Conservation (phyloP, 208 protist species). For the Balamuthia mandrillaris region DNA sequence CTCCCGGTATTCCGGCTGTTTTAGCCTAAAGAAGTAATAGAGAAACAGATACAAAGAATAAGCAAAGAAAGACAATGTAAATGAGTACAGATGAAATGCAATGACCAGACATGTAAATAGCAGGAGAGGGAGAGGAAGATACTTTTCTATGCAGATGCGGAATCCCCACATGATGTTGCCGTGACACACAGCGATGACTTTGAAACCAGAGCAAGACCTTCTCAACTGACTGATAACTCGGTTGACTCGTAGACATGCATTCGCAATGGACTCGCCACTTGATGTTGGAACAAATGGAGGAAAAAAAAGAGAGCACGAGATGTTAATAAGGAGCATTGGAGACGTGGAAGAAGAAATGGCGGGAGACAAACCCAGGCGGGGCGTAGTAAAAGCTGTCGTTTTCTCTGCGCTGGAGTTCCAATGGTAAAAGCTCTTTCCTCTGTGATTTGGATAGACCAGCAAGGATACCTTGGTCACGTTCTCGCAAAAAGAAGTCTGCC, state of each 20-base stretch:
- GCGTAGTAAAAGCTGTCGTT: constrained; percentile 35
- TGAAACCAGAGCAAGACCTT: background rate
- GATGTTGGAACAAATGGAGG: background rate
- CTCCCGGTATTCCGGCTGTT: background rate
- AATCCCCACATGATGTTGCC: constrained; percentile 37
- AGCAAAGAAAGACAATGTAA: background rate
- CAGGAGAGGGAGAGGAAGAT: background rate
- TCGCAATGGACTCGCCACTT: constrained; percentile 40
- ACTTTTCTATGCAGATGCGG: constrained; percentile 25
- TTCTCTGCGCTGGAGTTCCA: constrained; percentile 15
- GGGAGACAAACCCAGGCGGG: background rate
- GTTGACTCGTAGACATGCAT: constrained; percentile 29
- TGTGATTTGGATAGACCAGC: background rate
- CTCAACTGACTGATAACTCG: background rate
- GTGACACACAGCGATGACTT: constrained; percentile 24
- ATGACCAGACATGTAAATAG: background rate
- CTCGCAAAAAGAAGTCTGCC: constrained; percentile 23
- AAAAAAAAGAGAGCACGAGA: background rate
- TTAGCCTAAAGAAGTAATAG: background rate
- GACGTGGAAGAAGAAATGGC: background rate
- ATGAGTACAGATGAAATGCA: background rate
- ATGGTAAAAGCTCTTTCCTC: background rate
- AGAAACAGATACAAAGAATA: background rate
- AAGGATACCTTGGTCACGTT: constrained; percentile 30
- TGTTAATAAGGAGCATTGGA: background rate